Percentiles rank a stretch among this genome's conserved stretches.
phyloP scores from a whole-genome alignment of 176 grass and related monocot genomes.

The Ananas comosus region DNA sequence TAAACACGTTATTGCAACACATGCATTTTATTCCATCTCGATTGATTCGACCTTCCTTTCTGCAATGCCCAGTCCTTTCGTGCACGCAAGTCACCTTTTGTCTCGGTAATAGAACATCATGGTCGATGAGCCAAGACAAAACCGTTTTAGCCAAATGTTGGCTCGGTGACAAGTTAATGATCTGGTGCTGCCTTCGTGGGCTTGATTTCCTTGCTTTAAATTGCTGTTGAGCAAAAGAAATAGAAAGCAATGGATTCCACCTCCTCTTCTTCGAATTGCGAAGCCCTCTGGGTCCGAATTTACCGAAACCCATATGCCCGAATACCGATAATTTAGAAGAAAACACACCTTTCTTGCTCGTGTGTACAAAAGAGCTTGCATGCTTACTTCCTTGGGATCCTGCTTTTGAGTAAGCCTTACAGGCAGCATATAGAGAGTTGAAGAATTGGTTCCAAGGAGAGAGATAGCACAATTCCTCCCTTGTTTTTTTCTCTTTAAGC shows the following conservation, averaged over 20 bases:
- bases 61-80: constrained; percentile 16
- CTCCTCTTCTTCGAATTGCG: constrained; percentile 11
- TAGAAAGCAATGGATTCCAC: background rate
- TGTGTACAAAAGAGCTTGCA: background rate
- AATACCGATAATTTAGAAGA: constrained; percentile 13
- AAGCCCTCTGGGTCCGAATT: background rate
- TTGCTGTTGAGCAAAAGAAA: constrained; percentile 23
- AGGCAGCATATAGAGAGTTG: constrained; percentile 47
- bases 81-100: constrained; percentile 38
- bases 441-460: constrained; percentile 44
- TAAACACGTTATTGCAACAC: constrained; percentile 54
- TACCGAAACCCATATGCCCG: background rate
- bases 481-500: constrained; percentile 23
- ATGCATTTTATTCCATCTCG: constrained; percentile 57
- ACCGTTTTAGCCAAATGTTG: constrained; percentile 33
- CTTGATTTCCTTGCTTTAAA: constrained; percentile 38
- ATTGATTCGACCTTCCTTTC: constrained; percentile 44
- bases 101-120: constrained; percentile 47
- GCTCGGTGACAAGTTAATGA: background rate
- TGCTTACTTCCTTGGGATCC: constrained; percentile 10
- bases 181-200: background rate
- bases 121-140: constrained; percentile 51
- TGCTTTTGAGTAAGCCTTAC: constrained; percentile 36
- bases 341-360: background rate
- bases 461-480: constrained; percentile 16